Base-by-base conservation (phyloP, 202 grass and related monocot genomes). In the Carex arenaria region DNA sequence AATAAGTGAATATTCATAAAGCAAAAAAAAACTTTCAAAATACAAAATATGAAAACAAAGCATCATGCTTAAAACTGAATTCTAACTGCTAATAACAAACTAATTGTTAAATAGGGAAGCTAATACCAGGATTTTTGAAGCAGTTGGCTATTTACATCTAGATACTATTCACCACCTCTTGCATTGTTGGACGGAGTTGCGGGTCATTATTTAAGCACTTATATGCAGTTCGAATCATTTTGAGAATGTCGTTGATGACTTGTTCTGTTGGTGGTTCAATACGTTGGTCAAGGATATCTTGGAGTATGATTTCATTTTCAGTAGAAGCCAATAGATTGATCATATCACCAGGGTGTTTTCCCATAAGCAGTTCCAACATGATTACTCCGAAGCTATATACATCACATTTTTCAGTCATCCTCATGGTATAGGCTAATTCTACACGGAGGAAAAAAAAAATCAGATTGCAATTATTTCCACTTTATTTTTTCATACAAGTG, bases 371-470 rank as follows among this genome's bases (percentile, higher is more conserved):
- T n/a, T 67, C 79, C 59, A 82, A 38, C 14, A 56, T 15, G 2
- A 84, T 22, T 17, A 84, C 65, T 73, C 81, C 66, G 20, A 72
- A 84, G 20, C 65, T 73, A 15, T 84, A 84, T 10, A 84, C 65
- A 10, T 84, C 81, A 9, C 79, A 82, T 67, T 82, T 82, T 13
- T 20, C 60, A n/a, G 79, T 82, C 7, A 82, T 60, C 11, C 36
- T 45, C 38, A 64, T 49, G 6, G 31, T 82, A 31, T 82, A 82
- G 18, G 79, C 79, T 65, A 82, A 10, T 60, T 82, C 79, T 82
- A n/a, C 61, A 82, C 4, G 22, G 31, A 64, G 23, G n/a, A 51
- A 10, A 5, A 67, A 49, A 56, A 80, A 61, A 15, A 36, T 36
- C 5, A 42, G 5, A 42, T 7, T 42, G 7, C 22, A 72, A 47